Evolutionary conservation across 2,329 filamentous ascomycete species (phyloP).

Genomic region (Epichloe gansuensis): DNA sequence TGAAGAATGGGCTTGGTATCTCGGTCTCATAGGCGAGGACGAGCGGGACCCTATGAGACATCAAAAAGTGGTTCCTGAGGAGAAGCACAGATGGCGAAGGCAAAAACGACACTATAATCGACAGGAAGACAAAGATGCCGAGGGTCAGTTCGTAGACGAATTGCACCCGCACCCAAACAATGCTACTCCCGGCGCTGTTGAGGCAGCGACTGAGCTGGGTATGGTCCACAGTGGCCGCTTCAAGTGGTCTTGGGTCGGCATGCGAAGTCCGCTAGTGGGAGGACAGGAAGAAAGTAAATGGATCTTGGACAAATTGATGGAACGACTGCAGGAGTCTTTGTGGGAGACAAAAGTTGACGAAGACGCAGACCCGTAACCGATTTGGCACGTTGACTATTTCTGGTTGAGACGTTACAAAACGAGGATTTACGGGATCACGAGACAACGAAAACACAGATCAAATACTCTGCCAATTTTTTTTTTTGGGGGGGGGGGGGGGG

Average conservation of each 20-base stretch:
- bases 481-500: too few relatives aligned
- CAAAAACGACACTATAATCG: background rate
- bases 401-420: background rate
- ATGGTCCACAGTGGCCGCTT: conserved; percentile 19
- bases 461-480: too few relatives aligned
- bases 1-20: conserved; percentile 78
- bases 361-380: conserved; percentile 1
- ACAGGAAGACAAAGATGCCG: background rate
- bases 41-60: conserved; percentile 39
- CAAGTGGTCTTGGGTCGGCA: conserved; percentile 62
- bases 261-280: conserved; percentile 56
- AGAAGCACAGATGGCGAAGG: conserved; percentile 9
- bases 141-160: background rate
- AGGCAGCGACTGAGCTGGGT: conserved; percentile 3
- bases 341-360: conserved; percentile 6
- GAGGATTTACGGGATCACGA: background rate
- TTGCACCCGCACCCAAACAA: background rate
- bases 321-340: conserved; percentile 31
- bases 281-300: conserved; percentile 57
- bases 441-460: too few relatives aligned
- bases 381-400: background rate
- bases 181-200: conserved; percentile 1
- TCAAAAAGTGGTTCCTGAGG: conserved; percentile 23
- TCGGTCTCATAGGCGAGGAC: conserved; percentile 60
- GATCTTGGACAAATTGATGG: conserved; percentile 53